Conservation (phyloP, 805 yeast genomes). For the Diddensiella santjacobensis region DNA sequence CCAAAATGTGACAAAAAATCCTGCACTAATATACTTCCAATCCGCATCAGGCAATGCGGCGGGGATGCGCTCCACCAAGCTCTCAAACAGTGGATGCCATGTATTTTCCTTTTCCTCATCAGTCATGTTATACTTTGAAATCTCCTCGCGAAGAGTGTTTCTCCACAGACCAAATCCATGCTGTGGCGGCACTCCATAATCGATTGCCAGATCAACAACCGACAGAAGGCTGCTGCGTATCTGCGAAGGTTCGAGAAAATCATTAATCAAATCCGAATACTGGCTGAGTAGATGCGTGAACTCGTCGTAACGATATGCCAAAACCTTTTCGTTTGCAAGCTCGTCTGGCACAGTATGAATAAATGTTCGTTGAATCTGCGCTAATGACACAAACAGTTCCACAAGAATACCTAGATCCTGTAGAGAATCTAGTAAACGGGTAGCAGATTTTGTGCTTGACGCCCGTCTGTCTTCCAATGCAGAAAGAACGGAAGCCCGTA, state of each 20-base stretch:
- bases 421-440: constrained; percentile 46
- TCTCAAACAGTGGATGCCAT: constrained; percentile 39
- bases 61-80: constrained; percentile 30
- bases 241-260: constrained; percentile 38
- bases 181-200: constrained; percentile 34
- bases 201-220: constrained; percentile 23
- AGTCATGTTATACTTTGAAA: constrained; percentile 27
- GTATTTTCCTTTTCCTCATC: constrained; percentile 38
- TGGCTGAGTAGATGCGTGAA: constrained; percentile 62
- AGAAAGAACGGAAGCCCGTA: constrained; percentile 51
- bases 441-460: constrained; percentile 45
- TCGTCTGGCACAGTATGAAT: constrained; percentile 34
- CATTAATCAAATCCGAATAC: constrained; percentile 54
- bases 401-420: constrained; percentile 40
- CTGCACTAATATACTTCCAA: constrained; percentile 31
- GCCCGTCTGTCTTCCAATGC: constrained; percentile 60
- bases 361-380: constrained; percentile 44
- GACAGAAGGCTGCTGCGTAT: constrained; percentile 16
- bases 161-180: constrained; percentile 86
- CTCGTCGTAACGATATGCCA: constrained; percentile 72
- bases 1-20: constrained; percentile 68
- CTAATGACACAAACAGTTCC: constrained; percentile 65
- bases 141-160: constrained; percentile 30
- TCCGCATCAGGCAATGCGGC: constrained; percentile 25
- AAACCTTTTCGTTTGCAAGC: constrained; percentile 48